Conservation (phyloP, 225 moss, liverwort and hornwort genomes). For the Sphagnum contortum region DNA sequence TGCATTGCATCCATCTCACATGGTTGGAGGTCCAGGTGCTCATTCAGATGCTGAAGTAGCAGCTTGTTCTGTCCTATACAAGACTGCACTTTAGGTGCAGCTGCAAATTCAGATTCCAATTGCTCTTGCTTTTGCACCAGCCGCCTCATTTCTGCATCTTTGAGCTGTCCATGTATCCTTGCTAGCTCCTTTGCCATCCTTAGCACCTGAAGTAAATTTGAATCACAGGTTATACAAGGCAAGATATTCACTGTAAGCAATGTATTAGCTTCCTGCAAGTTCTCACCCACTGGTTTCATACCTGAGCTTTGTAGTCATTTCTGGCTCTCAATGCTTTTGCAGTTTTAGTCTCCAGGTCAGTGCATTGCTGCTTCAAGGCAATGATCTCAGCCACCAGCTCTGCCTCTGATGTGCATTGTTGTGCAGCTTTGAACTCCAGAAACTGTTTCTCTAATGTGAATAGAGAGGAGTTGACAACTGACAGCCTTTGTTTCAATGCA, state of each 20-base stretch:
- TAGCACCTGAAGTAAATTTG: background rate
- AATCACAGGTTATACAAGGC: background rate
- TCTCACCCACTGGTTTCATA: background rate
- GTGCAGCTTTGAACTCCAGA: conserved; percentile 2
- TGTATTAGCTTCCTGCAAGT: too few relatives aligned
- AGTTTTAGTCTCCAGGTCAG: background rate
- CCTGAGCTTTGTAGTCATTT: conserved; percentile 5
- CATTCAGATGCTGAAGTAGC: background rate
- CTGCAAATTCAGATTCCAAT: background rate
- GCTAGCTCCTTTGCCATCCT: conserved; percentile 7
- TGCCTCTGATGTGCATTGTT: background rate
- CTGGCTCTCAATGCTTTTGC: background rate
- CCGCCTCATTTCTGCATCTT: background rate
- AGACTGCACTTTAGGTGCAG: background rate
- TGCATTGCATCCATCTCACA: background rate
- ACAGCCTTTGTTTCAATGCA: background rate
- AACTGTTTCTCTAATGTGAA: conserved; percentile 5
- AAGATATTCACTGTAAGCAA: background rate
- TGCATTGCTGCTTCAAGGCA: conserved; percentile 6
- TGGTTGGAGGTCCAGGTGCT: background rate
- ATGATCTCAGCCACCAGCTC: background rate
- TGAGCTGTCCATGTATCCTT: background rate
- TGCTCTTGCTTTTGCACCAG: too few relatives aligned
- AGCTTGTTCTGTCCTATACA: background rate
- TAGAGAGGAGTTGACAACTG: background rate